phyloP scores from a whole-genome alignment of 257 asterid species.

The Vinca minor region DNA sequence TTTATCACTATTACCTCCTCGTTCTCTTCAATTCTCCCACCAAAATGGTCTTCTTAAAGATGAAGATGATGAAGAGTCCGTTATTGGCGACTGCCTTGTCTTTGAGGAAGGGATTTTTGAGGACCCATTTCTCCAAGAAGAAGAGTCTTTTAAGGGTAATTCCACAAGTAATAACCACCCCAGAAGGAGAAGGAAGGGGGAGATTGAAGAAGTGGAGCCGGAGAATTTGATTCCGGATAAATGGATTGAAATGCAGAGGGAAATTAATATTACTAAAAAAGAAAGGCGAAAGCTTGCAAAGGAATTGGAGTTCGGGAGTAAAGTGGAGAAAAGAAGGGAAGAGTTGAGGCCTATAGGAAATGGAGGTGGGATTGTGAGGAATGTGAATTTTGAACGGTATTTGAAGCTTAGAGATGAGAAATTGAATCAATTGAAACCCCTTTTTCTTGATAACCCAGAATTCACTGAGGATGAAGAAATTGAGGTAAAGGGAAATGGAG shows the following conservation, averaged over 20 bases:
- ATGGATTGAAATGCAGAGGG: conserved; percentile 63
- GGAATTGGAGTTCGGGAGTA: conserved; percentile 54
- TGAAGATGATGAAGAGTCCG: conserved; percentile 44
- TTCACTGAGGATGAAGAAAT: conserved; percentile 13
- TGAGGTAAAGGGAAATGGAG: conserved; percentile 15
- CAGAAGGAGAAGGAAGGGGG: conserved; percentile 4
- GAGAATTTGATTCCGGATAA: conserved; percentile 78
- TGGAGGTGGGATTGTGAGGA: conserved; percentile 10
- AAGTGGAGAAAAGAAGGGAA: conserved; percentile 53
- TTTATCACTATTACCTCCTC: conserved; percentile 7
- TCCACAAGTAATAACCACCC: conserved; percentile 12
- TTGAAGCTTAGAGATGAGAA: conserved; percentile 45
- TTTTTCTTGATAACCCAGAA: conserved; percentile 61
- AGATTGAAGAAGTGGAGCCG: conserved; percentile 23
- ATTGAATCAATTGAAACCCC: conserved; percentile 57
- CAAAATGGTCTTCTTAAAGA: conserved; percentile 18
- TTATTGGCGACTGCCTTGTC: conserved; percentile 82
- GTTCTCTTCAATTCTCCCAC: conserved; percentile 24
- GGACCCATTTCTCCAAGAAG: conserved; percentile 50
- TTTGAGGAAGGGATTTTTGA: conserved; percentile 78
- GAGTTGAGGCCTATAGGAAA: conserved; percentile 42
- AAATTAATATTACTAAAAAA: conserved; percentile 70
- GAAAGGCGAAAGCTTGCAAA: conserved; percentile 62
- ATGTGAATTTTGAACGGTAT: conserved; percentile 26
- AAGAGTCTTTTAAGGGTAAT: conserved; percentile 2